Evolutionary conservation across 371 early-diverging fungal genomes (phyloP).

Genomic region (Synchytrium microbalum): DNA sequence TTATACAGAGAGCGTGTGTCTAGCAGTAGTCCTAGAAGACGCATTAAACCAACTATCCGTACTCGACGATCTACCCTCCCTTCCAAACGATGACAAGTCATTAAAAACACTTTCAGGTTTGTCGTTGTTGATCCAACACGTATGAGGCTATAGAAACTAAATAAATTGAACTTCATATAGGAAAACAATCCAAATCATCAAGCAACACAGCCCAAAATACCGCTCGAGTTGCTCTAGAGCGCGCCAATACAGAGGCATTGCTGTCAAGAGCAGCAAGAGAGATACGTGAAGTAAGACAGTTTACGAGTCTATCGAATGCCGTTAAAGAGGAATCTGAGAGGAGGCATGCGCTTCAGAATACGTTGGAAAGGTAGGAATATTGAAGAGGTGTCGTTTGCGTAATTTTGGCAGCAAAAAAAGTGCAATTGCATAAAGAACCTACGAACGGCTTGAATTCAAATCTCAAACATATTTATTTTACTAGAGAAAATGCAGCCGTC

Average conservation of each 20-base stretch:
- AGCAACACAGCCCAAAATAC: not conserved
- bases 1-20: not conserved
- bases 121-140: too few species aligned
- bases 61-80: constrained; percentile 36
- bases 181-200: not conserved
- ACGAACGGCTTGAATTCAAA: too few species aligned
- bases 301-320: not conserved
- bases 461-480: too few species aligned
- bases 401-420: too few species aligned
- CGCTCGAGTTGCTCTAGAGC: not conserved
- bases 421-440: too few species aligned
- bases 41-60: constrained; percentile 42
- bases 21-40: constrained; percentile 34
- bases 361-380: not conserved
- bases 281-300: too few species aligned
- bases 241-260: not conserved
- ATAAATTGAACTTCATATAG: not conserved
- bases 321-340: not conserved
- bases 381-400: too few species aligned
- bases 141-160: too few species aligned
- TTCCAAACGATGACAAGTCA: too few species aligned
- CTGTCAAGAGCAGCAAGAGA: not conserved
- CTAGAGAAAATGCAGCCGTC: constrained; percentile 42
- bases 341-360: not conserved
- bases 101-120: too few species aligned